Evolutionary conservation across 768 basidiomycete species (phyloP).

Genomic region (Amanita polypyramis): DNA sequence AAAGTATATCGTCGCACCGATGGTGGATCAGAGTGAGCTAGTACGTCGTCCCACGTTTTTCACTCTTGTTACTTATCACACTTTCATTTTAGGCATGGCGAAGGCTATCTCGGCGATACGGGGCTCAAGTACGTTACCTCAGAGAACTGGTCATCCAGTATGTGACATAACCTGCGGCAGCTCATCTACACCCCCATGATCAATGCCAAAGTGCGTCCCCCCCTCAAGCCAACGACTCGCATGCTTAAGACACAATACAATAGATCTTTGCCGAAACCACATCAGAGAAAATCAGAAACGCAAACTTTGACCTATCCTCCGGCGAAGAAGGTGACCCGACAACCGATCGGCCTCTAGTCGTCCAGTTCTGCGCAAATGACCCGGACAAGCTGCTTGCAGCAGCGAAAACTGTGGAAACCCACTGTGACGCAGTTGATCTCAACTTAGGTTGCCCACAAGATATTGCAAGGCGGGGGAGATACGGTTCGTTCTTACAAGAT

Average conservation of each 20-base stretch:
- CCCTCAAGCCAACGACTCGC: neutral
- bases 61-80: neutral
- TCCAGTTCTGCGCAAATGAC: slow-evolving; percentile 93
- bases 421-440: slow-evolving; percentile 91
- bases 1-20: slow-evolving; percentile 88
- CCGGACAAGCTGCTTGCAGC: slow-evolving; percentile 68
- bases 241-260: neutral
- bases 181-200: slow-evolving; percentile 98
- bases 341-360: slow-evolving; percentile 74
- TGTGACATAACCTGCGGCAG: slow-evolving; percentile 21
- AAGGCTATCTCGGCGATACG: slow-evolving; percentile 70
- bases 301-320: slow-evolving; percentile 54
- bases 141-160: neutral
- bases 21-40: slow-evolving; percentile 97
- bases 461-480: slow-evolving; percentile 79
- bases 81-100: slow-evolving; percentile 68
- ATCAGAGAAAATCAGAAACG: slow-evolving; percentile 46
- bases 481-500: slow-evolving; percentile 88
- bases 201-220: slow-evolving; percentile 61
- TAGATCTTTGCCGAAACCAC: slow-evolving; percentile 54
- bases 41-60: slow-evolving; percentile 34
- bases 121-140: slow-evolving; percentile 51
- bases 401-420: slow-evolving; percentile 63
- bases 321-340: slow-evolving; percentile 77
- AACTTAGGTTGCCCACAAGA: slow-evolving; percentile 95